Percentiles rank a stretch among this genome's conserved stretches.
Evolutionary conservation across 164 flowering plant species (phyloP).

Genomic region (Amborella trichopoda): DNA sequence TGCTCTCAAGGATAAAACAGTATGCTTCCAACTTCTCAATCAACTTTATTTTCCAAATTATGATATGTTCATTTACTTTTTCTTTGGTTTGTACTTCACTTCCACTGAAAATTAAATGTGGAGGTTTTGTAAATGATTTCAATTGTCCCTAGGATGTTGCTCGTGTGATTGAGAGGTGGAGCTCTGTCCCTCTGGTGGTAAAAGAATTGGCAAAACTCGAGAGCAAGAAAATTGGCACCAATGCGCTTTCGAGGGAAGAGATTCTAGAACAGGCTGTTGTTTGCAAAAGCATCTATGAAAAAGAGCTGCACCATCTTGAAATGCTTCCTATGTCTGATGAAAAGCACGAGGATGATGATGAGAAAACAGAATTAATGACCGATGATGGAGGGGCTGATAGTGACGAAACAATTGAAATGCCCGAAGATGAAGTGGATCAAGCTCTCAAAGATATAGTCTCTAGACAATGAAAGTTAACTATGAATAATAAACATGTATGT

Average conservation of each 20-base stretch:
- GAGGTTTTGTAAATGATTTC: too few relatives aligned
- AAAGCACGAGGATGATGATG: slow-evolving; percentile 9
- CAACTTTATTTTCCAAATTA: background rate
- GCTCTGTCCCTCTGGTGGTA: slow-evolving; percentile 58
- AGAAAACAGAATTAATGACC: slow-evolving; percentile 8
- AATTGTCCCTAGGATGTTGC: slow-evolving; percentile 40
- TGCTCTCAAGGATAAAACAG: slow-evolving; percentile 68
- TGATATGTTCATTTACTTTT: too few relatives aligned
- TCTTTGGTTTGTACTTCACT: too few relatives aligned
- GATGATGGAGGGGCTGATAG: slow-evolving; percentile 45
- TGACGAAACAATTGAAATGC: slow-evolving; percentile 86
- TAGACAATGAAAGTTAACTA: slow-evolving; percentile 5
- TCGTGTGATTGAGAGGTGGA: slow-evolving; percentile 59
- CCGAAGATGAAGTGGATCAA: slow-evolving; percentile 75
- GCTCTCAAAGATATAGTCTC: slow-evolving; percentile 44
- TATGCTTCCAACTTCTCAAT: too few relatives aligned
- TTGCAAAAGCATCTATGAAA: slow-evolving; percentile 50
- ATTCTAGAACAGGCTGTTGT: slow-evolving; percentile 40
- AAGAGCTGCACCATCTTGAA: slow-evolving; percentile 23
- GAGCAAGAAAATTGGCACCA: slow-evolving; percentile 5
- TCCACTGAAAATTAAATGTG: too few relatives aligned
- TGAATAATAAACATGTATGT: too few relatives aligned
- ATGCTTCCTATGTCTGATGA: slow-evolving; percentile 10
- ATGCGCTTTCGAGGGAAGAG: slow-evolving; percentile 32
- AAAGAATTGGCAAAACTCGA: slow-evolving; percentile 49